Base-by-base conservation (phyloP, 73 alveolate species). In the Paramecium octaurelia region DNA sequence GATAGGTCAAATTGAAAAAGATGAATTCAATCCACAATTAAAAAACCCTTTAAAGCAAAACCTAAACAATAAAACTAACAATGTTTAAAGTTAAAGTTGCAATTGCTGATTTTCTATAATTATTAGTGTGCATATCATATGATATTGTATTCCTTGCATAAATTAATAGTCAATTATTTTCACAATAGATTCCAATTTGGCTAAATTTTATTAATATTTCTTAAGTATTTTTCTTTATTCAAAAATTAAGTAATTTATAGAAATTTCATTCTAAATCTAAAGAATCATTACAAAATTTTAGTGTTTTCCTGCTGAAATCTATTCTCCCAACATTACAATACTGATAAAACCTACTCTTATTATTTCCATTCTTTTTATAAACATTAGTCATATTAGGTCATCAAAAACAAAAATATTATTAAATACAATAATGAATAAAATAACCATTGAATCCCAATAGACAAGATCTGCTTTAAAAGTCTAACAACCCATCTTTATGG, bases 401-500 rank as follows among this genome's bases (percentile, higher is more conserved):
- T 54, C 69, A 54, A 54, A 54, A 18, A 48, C 21, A n/a, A 54
- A 54, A 54, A 54, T 54, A 54, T 54, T 54, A 54, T 54, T 54
- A 18, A 54, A n/a, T 5, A 54, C 31, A n/a, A 64, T 64, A 64
- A 64, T 64, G 84, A 64, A 64, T 64, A 64, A 64, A 64, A 4
- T 64, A 64, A 27, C 84, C 8, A 27, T 64, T 27, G 84, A 64
- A 42, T 27, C 84, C 23, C 27, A 64, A 64, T 64, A 64, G 16
- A 73, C 87, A 16, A 73, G 87, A 73, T 73, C 87, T 34, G 87
- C 87, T 14, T 36, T 73, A 73, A 36, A 36, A 80, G 57, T 48
- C 31, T 6, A 80, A 20, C 12, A 80, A 48, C 46, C 11, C 29
- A 46, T 80, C 3, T 80, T 42, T 46, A 40, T 80, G 9, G 91